Evolutionary conservation across 495 filamentous ascomycete genomes (phyloP), one percentile per base, ranked within the genome.

Genomic region (Podospora bellae-mahoneyi): DNA sequence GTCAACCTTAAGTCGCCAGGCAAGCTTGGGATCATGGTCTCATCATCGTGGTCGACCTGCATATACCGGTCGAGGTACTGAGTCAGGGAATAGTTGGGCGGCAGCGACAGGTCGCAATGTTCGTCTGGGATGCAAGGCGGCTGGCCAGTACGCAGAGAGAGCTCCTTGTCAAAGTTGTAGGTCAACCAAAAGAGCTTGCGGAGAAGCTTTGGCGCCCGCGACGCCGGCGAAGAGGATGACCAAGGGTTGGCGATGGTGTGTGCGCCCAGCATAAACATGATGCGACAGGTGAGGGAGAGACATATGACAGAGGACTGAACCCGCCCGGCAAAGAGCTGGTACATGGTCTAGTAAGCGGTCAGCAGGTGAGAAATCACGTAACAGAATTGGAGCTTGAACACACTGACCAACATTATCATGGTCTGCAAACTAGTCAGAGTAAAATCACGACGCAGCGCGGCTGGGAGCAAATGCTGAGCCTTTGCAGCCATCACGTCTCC

Each of bases 111-210:
- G 69, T 86, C 84, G 70, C 84, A 87, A 65, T 84, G 82, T 26
- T 86, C 82, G 62, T 87, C 83, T 15, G 75, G 73, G 53, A 86
- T 81, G 2, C 76, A 72, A n/a, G 83, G 82, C 7, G 84, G 84
- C 68, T 84, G 83, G 5, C 84, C 84, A 0, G 79, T 84, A 32
- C 84, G 80, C 6, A 86, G 72, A 0, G 80, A 74, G 13, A 85
- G 69, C 59, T 86, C 83, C 68, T 85, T 85, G 62, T 87, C 84
- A 34, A 84, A 64, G 2, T 75, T 79, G 61, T 84, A 87, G 74
- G 81, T 81, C 3, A 86, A 72, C 84, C 84, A 87, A 69, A 87
- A 87, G 0, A 87, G 65, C 59, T 80, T 80, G 0, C 84, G 82
- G 0, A 85, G 69, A 16, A 83, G 81, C 4, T 67, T 68, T 32